Evolutionary conservation across 768 basidiomycete genomes (phyloP).

Genomic region (Rhodotorula graminis): DNA sequence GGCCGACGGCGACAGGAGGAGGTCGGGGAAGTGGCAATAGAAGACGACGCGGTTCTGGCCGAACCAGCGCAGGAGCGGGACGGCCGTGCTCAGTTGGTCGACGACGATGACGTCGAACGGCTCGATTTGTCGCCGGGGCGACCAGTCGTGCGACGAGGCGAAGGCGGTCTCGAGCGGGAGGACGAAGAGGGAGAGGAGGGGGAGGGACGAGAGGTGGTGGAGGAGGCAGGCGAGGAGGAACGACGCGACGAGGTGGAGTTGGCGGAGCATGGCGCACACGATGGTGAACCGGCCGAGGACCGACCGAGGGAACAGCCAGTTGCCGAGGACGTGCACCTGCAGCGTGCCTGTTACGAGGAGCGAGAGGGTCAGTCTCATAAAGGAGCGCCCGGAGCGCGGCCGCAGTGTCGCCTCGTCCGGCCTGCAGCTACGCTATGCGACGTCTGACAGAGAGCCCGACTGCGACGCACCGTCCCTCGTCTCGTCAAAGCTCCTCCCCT

Average conservation of each 20-base stretch:
- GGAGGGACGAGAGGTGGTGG: conserved; percentile 40
- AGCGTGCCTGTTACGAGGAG: conserved; percentile 61
- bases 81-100: conserved; percentile 87
- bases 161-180: conserved; percentile 22
- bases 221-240: conserved; percentile 52
- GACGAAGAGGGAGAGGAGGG: conserved; percentile 24
- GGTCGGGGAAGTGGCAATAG: conserved; percentile 98
- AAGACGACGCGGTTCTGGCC: conserved; percentile 79
- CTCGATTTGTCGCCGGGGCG: conserved; percentile 23
- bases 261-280: conserved; percentile 78
- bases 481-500: conserved; percentile 72
- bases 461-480: conserved; percentile 67
- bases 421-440: too few relatives aligned
- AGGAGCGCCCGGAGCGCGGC: too few relatives aligned
- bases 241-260: conserved; percentile 70
- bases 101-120: conserved; percentile 77
- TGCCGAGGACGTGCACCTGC: conserved; percentile 62
- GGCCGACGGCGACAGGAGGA: conserved; percentile 56
- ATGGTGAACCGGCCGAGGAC: conserved; percentile 78
- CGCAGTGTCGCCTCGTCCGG: too few relatives aligned
- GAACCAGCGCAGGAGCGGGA: conserved; percentile 70
- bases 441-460: conserved; percentile 4
- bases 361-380: too few relatives aligned
- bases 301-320: conserved; percentile 73
- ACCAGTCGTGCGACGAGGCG: conserved; percentile 33